Base-by-base conservation (phyloP, 2,329 filamentous ascomycete species). In the Diaporthe destruens region DNA sequence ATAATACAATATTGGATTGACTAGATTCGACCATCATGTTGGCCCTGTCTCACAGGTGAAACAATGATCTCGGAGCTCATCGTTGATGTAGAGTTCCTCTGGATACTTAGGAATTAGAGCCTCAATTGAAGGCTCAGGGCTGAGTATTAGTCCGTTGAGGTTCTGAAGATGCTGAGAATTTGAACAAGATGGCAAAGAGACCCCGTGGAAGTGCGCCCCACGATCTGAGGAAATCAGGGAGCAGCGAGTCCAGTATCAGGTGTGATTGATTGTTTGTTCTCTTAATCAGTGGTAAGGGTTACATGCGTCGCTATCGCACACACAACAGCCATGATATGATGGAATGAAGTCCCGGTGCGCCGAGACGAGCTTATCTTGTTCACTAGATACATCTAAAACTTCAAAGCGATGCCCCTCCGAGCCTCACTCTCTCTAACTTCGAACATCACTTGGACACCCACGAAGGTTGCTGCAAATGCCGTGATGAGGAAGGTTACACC, bases 371-470 rank as follows among this genome's bases (percentile, higher is more conserved):
- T 25, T 20, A 16, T 34, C 12, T 14, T 34, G 20, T 57, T 25
- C 53, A 42, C n/a, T n/a, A 42, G 36, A 36, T 51, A 18, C 6
- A 12, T 47, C 29, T 82, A 97, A 81, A 94, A 98, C 84, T 94
- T 98, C 82, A 98, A 81, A 76, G 90, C 88, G 72, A 98, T 92
- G 0, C 96, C 96, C 77, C 89, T 90, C 77, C 96, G 89, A 82
- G 91, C 90, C 85, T 99, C 96, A 54, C 88, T 87, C 84, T 98
- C 94, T 68, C 96, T 87, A 76, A 97, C 89, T 85, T 99, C 96
- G 85, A 98, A 98, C 96, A 99, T 99, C 79, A 98, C 85, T 84
- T 98, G 96, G 54, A 93, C 89, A 34, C 93, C 95, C 0, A 95
- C 90, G 80, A 98, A 99, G 11, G 98, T 82, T 55, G 89, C 90